phyloP scores from a whole-genome alignment of 768 basidiomycete genomes.

The Pleurotus sapidus region DNA sequence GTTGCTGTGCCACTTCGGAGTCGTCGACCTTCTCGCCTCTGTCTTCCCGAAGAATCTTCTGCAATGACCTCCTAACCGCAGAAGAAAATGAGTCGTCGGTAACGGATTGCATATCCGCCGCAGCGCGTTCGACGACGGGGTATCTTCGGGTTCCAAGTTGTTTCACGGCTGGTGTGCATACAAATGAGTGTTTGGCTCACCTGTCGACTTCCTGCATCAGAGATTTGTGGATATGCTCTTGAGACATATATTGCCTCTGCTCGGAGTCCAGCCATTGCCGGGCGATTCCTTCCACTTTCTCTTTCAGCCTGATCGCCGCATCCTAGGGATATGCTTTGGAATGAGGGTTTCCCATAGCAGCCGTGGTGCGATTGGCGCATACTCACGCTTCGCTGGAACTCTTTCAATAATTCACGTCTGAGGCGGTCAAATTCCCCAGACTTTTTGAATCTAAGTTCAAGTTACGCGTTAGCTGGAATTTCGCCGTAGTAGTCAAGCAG shows the following conservation, averaged over 20 bases:
- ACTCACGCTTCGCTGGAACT: conserved; percentile 63
- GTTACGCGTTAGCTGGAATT: background rate
- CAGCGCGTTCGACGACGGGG: conserved; percentile 64
- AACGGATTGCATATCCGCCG: conserved; percentile 44
- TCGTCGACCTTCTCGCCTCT: conserved; percentile 18
- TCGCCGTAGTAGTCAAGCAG: background rate
- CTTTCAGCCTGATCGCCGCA: conserved; percentile 48
- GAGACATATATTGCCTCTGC: conserved; percentile 46
- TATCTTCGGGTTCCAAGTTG: conserved; percentile 37
- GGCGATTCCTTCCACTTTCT: conserved; percentile 61
- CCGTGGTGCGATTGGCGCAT: background rate
- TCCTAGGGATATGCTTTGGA: conserved; percentile 31
- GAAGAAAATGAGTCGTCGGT: conserved; percentile 45
- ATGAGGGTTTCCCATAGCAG: background rate
- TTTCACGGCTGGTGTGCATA: background rate
- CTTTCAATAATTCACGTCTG: conserved; percentile 57
- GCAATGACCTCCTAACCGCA: conserved; percentile 37
- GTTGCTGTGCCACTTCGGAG: background rate
- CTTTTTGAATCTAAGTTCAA: conserved; percentile 61
- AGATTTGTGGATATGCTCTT: conserved; percentile 55
- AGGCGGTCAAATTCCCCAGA: conserved; percentile 77
- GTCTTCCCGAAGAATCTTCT: conserved; percentile 43
- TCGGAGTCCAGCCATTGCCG: conserved; percentile 53
- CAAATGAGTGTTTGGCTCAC: conserved; percentile 27
- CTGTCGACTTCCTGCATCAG: conserved; percentile 73